Conservation (phyloP, 495 filamentous ascomycete species). For the Penicillium ochrochloron region DNA sequence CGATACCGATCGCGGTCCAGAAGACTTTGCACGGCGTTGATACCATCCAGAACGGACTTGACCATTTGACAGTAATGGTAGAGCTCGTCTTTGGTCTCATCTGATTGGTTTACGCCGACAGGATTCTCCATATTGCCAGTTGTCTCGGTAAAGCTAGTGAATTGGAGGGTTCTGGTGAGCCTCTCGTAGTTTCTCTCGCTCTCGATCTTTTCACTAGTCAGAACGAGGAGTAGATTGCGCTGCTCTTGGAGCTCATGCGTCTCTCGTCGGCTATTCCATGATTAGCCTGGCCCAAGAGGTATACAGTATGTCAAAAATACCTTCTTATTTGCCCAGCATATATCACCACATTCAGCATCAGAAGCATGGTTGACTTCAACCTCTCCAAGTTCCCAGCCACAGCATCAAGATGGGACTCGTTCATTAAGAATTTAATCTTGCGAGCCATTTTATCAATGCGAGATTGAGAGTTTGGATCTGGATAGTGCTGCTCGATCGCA, state of each 20-base stretch:
- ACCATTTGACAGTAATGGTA: conserved; percentile 3
- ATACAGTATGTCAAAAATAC: neutral
- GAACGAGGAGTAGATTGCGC: neutral
- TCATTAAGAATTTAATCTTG: neutral
- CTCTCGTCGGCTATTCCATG: neutral
- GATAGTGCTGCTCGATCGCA: neutral
- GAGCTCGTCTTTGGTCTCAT: neutral
- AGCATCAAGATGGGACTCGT: neutral
- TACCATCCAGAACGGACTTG: neutral
- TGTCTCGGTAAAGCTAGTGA: neutral
- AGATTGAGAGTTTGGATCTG: neutral
- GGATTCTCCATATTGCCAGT: neutral
- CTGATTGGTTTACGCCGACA: neutral
- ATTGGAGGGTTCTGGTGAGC: neutral
- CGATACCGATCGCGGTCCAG: neutral
- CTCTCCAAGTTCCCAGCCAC: neutral
- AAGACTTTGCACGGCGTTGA: neutral
- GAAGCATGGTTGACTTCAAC: neutral
- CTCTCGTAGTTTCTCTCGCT: neutral
- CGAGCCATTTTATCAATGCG: neutral
- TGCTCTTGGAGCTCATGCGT: neutral
- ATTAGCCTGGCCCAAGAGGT: neutral
- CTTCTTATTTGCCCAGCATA: neutral
- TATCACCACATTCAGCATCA: conserved; percentile 2
- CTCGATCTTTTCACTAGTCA: conserved; percentile 1